phyloP scores from a whole-genome alignment of 75 land plant genomes.

The Pinus taeda region DNA sequence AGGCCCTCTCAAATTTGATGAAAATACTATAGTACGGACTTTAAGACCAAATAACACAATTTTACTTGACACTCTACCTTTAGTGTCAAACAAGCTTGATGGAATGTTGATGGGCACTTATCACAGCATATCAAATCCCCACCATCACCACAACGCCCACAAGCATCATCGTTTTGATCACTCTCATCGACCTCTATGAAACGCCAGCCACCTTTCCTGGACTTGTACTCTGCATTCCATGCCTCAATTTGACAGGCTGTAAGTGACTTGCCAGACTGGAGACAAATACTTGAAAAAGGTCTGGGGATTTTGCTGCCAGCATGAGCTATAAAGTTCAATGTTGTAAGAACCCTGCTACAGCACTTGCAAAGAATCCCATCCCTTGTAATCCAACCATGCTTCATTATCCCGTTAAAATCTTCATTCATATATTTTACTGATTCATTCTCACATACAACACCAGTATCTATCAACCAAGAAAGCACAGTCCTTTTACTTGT shows the following conservation, averaged over 20 bases:
- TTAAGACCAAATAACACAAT: slow-evolving; percentile 28
- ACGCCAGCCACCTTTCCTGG: slow-evolving; percentile 26
- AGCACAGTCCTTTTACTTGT: slow-evolving; percentile 53
- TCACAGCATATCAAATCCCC: slow-evolving; percentile 97
- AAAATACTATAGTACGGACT: too few relatives aligned
- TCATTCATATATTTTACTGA: slow-evolving; percentile 48
- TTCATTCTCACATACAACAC: slow-evolving; percentile 59
- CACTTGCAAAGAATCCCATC: slow-evolving; percentile 83
- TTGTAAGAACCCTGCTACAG: slow-evolving; percentile 51
- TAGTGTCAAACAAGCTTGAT: slow-evolving; percentile 65
- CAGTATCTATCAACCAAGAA: slow-evolving; percentile 76
- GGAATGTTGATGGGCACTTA: slow-evolving; percentile 94
- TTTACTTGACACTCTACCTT: slow-evolving; percentile 64
- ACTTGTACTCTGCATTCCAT: slow-evolving; percentile 69
- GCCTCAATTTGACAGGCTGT: slow-evolving; percentile 80
- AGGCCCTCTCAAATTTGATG: too few relatives aligned
- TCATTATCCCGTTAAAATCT: slow-evolving; percentile 38
- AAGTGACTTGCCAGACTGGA: slow-evolving; percentile 71
- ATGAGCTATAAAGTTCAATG: slow-evolving; percentile 73
- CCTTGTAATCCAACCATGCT: slow-evolving; percentile 62
- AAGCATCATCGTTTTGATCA: slow-evolving; percentile 93
- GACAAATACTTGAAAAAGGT: slow-evolving; percentile 64
- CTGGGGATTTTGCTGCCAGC: slow-evolving; percentile 61
- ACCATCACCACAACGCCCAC: slow-evolving; percentile 95
- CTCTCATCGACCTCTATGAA: slow-evolving; percentile 30